Percentiles rank a stretch among this genome's conserved stretches.
phyloP scores from a whole-genome alignment of 148 eudicot genomes.

The Polygonum aviculare region DNA sequence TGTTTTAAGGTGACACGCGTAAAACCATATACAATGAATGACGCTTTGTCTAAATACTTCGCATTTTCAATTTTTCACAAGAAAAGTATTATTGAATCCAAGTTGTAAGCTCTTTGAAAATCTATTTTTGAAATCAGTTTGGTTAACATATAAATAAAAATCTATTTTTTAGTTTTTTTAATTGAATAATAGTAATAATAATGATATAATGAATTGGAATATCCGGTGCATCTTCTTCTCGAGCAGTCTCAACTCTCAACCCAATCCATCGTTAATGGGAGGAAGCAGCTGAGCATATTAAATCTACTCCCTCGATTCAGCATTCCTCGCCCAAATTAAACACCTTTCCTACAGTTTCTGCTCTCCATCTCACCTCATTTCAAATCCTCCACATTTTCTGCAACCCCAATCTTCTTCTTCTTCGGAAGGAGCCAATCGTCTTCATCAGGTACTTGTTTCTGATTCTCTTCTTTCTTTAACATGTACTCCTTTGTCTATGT shows the following conservation, averaged over 20 bases:
- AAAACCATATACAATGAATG: too few species aligned
- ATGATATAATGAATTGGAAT: background rate
- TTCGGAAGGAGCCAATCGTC: background rate
- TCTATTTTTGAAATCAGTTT: too few species aligned
- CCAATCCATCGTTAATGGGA: background rate
- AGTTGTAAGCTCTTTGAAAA: too few species aligned
- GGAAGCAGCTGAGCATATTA: background rate
- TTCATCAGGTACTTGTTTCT: slow-evolving; percentile 1
- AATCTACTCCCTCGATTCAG: background rate
- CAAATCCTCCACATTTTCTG: background rate
- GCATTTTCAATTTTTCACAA: too few species aligned
- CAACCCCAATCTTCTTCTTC: background rate
- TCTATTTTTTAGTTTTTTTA: too few species aligned
- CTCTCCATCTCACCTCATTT: background rate
- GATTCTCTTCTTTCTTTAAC: background rate
- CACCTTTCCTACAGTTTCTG: background rate
- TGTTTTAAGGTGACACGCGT: too few species aligned
- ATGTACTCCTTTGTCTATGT: background rate
- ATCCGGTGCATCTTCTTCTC: background rate
- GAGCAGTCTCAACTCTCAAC: background rate
- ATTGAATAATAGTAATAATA: too few species aligned
- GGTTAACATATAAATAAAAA: too few species aligned
- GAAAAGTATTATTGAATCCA: too few species aligned
- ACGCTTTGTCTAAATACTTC: too few species aligned
- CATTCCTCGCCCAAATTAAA: background rate